These are phyloP conservation scores for Tricholoma terreum DNA, from an alignment of 768 basidiomycete species.

Conservation along the genomic window DNA sequence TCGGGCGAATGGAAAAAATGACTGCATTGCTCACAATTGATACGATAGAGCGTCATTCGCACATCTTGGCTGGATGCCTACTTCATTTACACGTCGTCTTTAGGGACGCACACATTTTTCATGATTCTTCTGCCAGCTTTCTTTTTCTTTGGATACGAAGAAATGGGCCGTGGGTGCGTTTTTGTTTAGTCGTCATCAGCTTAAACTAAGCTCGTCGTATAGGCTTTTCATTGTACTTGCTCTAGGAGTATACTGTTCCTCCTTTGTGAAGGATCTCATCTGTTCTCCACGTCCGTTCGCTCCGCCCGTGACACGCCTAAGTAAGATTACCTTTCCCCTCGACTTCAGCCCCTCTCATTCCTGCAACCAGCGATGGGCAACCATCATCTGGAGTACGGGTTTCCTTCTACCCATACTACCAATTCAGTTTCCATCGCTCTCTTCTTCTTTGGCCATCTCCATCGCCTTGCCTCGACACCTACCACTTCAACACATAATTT, in stretches of 20 bases:
- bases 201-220: not conserved
- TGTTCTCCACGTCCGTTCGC: constrained; percentile 89
- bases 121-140: constrained; percentile 83
- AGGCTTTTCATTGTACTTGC: constrained; percentile 71
- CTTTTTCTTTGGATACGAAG: constrained; percentile 83
- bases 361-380: constrained; percentile 58
- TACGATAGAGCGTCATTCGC: constrained; percentile 48
- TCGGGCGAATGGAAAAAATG: not conserved
- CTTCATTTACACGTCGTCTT: constrained; percentile 77
- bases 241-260: constrained; percentile 82
- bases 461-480: constrained; percentile 43
- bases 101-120: constrained; percentile 91
- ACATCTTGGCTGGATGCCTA: constrained; percentile 71
- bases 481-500: constrained; percentile 8
- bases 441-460: constrained; percentile 62
- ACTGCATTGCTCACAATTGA: not conserved
- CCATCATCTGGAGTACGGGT: constrained; percentile 90
- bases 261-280: constrained; percentile 83
- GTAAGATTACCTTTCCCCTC: constrained; percentile 40
- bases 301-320: constrained; percentile 87
- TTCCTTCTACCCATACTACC: constrained; percentile 93
- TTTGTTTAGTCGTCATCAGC: not conserved
- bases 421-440: constrained; percentile 89
- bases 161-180: constrained; percentile 71
- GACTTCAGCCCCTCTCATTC: not conserved